These are phyloP conservation scores for Phytophthora constricta DNA, from an alignment of 352 stramenopile genomes.

Conservation along the genomic window DNA sequence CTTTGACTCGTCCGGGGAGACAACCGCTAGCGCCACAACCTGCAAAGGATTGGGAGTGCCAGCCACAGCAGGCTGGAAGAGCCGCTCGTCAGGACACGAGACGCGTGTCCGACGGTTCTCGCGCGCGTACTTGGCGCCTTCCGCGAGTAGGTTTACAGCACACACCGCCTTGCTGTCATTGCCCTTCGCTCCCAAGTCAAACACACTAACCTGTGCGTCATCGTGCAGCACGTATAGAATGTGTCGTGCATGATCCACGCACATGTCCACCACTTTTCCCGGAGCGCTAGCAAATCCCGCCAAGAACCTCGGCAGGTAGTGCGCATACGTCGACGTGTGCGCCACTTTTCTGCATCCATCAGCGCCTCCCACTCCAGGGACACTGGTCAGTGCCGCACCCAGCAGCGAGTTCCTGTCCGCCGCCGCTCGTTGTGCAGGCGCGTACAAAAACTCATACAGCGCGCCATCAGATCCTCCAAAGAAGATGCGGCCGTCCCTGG, in stretches of 20 bases:
- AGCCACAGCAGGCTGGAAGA: slow-evolving; percentile 66
- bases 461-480: slow-evolving; percentile 96
- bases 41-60: slow-evolving; percentile 51
- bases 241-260: slow-evolving; percentile 87
- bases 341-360: slow-evolving; percentile 93
- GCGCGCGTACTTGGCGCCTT: slow-evolving; percentile 81
- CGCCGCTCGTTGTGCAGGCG: slow-evolving; percentile 44
- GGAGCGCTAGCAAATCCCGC: slow-evolving; percentile 79
- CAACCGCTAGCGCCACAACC: slow-evolving; percentile 71
- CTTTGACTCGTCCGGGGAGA: slow-evolving; percentile 75
- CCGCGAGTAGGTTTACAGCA: slow-evolving; percentile 69
- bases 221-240: slow-evolving; percentile 94
- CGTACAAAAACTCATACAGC: slow-evolving; percentile 94
- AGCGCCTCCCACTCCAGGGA: slow-evolving; percentile 43
- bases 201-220: slow-evolving; percentile 75
- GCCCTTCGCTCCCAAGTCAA: slow-evolving; percentile 63
- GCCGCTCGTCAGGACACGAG: slow-evolving; percentile 81
- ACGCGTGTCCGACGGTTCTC: slow-evolving; percentile 84
- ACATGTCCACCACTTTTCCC: slow-evolving; percentile 87
- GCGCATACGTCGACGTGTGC: slow-evolving; percentile 87
- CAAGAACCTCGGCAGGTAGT: slow-evolving; percentile 83
- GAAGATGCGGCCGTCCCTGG: slow-evolving; percentile 92
- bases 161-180: slow-evolving; percentile 72
- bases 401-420: slow-evolving; percentile 42
- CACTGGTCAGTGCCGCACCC: slow-evolving; percentile 32